Evolutionary conservation across 2,329 filamentous ascomycete species (phyloP).

Genomic region (Arachnomyces sp.): DNA sequence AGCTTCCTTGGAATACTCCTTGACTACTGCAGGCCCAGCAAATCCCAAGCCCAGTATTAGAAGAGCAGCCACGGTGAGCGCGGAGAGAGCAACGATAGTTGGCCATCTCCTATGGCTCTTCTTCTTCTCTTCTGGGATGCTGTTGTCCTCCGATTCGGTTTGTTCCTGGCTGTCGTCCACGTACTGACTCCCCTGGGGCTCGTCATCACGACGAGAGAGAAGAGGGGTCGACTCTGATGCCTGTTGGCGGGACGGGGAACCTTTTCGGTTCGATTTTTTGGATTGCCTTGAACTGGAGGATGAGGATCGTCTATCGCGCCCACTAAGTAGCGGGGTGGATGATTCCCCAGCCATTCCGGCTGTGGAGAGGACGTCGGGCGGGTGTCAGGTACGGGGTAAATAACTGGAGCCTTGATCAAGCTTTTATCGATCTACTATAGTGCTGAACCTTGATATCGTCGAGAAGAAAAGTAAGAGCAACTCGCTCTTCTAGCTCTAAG

Average conservation of each 20-base stretch:
- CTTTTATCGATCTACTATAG: too few relatives aligned
- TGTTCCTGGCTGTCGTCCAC: slow-evolving; percentile 9
- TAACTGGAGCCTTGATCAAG: too few relatives aligned
- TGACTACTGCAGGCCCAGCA: slow-evolving; percentile 67
- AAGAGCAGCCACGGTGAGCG: slow-evolving; percentile 56
- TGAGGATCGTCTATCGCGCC: slow-evolving; percentile 13
- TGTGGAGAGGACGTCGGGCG: slow-evolving; percentile 1
- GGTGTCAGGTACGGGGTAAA: background rate
- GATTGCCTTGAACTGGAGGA: slow-evolving; percentile 11
- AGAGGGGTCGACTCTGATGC: slow-evolving; percentile 38
- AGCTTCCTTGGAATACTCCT: slow-evolving; percentile 80
- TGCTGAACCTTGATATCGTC: too few relatives aligned
- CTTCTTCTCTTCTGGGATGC: slow-evolving; percentile 17
- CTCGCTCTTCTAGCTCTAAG: too few relatives aligned
- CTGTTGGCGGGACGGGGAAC: slow-evolving; percentile 20
- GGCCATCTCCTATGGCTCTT: slow-evolving; percentile 55
- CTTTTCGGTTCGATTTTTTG: slow-evolving; percentile 13
- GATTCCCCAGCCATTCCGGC: slow-evolving; percentile 9
- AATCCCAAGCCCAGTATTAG: slow-evolving; percentile 71
- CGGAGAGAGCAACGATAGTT: slow-evolving; percentile 62
- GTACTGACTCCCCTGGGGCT: slow-evolving; percentile 18
- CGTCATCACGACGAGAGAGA: slow-evolving; percentile 27
- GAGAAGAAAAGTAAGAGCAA: too few relatives aligned
- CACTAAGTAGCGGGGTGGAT: slow-evolving; percentile 5
- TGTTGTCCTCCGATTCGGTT: slow-evolving; percentile 17